Evolutionary conservation across 2,329 filamentous ascomycete genomes (phyloP).

Genomic region (Knufia fluminis): DNA sequence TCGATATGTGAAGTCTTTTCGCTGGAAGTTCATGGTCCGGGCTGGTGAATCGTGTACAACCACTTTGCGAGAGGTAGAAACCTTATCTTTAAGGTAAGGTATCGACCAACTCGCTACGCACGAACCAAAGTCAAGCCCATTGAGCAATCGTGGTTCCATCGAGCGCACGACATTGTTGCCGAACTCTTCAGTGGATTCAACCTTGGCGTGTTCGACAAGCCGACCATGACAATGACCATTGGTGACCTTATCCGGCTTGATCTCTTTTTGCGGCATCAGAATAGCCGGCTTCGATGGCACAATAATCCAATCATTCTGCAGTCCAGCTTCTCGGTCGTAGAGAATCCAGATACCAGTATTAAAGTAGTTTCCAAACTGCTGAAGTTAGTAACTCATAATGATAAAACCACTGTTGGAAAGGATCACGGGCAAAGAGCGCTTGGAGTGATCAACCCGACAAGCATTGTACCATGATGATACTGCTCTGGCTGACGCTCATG

Average conservation of each 20-base stretch:
- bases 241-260: background rate
- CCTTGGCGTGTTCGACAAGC: slow-evolving; percentile 11
- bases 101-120: slow-evolving; percentile 61
- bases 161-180: slow-evolving; percentile 45
- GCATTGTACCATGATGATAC: too few relatives aligned
- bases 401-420: too few relatives aligned
- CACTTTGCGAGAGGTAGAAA: slow-evolving; percentile 56
- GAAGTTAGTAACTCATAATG: too few relatives aligned
- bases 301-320: slow-evolving; percentile 28
- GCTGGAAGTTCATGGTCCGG: slow-evolving; percentile 66
- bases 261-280: slow-evolving; percentile 13
- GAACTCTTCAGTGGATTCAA: slow-evolving; percentile 37
- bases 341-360: slow-evolving; percentile 53
- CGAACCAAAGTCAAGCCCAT: slow-evolving; percentile 55
- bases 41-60: slow-evolving; percentile 61
- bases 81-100: slow-evolving; percentile 54
- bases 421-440: too few relatives aligned
- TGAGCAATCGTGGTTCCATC: slow-evolving; percentile 56
- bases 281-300: slow-evolving; percentile 18
- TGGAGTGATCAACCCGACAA: too few relatives aligned
- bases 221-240: slow-evolving; percentile 2
- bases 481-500: too few relatives aligned
- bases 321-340: slow-evolving; percentile 24
- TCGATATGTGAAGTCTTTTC: slow-evolving; percentile 72
- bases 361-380: slow-evolving; percentile 86